phyloP scores from a whole-genome alignment of 352 stramenopile species.

The Phytophthora litchii region DNA sequence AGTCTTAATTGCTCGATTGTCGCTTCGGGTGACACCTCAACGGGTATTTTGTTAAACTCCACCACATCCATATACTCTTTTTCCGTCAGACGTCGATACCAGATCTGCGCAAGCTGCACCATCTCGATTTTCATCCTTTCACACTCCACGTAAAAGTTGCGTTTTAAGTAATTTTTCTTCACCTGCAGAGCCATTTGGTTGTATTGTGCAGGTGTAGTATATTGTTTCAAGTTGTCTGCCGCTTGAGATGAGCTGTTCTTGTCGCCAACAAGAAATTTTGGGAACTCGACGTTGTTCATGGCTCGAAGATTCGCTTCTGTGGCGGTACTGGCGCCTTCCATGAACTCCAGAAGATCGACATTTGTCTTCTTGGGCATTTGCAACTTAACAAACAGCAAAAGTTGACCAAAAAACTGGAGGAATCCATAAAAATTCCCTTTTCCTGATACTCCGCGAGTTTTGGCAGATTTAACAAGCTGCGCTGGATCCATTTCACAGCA shows the following conservation, averaged over 20 bases:
- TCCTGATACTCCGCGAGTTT: conserved; percentile 45
- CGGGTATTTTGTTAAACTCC: conserved; percentile 11
- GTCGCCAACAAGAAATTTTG: conserved; percentile 40
- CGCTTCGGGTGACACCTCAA: conserved; percentile 4
- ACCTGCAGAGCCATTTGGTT: conserved; percentile 45
- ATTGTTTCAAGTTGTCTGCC: conserved; percentile 26
- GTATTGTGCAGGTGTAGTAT: conserved; percentile 36
- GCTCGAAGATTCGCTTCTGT: conserved; percentile 40
- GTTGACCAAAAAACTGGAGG: conserved; percentile 9
- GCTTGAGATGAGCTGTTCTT: conserved; percentile 28
- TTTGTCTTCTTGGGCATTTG: conserved; percentile 41
- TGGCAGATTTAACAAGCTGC: conserved; percentile 25
- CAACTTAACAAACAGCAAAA: conserved; percentile 43
- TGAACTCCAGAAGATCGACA: conserved; percentile 51
- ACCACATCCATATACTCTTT: conserved; percentile 43
- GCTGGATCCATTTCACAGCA: conserved; percentile 19
- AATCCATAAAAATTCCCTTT: conserved; percentile 28
- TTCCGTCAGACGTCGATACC: conserved; percentile 49
- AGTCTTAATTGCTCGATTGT: conserved; percentile 48
- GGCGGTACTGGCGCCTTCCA: conserved; percentile 44
- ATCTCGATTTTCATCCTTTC: conserved; percentile 40
- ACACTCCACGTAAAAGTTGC: conserved; percentile 47
- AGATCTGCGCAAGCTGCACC: conserved; percentile 35
- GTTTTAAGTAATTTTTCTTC: conserved; percentile 52
- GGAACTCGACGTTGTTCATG: conserved; percentile 43